Conservation (phyloP, 2,329 filamentous ascomycete genomes). For the Arachnomyces sp. region DNA sequence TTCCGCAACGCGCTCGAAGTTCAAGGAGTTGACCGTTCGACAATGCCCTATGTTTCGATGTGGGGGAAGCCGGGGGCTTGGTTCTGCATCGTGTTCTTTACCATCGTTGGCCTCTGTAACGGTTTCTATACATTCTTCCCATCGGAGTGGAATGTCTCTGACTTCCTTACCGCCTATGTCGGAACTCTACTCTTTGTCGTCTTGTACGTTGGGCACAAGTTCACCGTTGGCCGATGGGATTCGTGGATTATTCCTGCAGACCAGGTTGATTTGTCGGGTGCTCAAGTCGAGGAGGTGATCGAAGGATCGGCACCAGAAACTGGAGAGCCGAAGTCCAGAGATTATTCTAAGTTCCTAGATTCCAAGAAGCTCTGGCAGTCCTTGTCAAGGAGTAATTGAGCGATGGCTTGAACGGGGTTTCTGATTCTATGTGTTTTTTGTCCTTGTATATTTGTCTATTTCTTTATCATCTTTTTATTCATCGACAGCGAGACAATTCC, state of each 20-base stretch:
- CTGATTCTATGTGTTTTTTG: too few species aligned
- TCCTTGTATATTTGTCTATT: too few species aligned
- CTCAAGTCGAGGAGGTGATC: too few species aligned
- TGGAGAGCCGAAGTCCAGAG: too few species aligned
- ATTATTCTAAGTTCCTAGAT: not conserved
- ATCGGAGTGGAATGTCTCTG: conserved; percentile 51
- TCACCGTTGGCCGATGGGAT: too few species aligned
- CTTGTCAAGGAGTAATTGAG: conserved; percentile 1
- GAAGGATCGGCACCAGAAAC: too few species aligned
- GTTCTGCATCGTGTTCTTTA: conserved; percentile 45
- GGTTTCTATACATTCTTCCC: conserved; percentile 69
- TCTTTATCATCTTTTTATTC: too few species aligned
- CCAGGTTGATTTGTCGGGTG: too few species aligned
- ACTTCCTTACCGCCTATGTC: conserved; percentile 61
- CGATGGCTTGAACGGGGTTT: not conserved
- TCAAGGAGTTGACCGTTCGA: conserved; percentile 27
- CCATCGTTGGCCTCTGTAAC: conserved; percentile 60
- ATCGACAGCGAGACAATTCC: too few species aligned
- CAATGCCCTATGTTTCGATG: conserved; percentile 39
- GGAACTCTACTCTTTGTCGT: conserved; percentile 54
- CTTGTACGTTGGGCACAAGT: conserved; percentile 44
- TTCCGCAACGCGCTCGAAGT: conserved; percentile 39
- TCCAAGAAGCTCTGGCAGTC: not conserved
- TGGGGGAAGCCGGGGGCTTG: conserved; percentile 51
- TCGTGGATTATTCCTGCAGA: too few species aligned